These are phyloP conservation scores for Eimeria falciformis DNA, from an alignment of 169 alveolate genomes.

Conservation along the genomic window DNA sequence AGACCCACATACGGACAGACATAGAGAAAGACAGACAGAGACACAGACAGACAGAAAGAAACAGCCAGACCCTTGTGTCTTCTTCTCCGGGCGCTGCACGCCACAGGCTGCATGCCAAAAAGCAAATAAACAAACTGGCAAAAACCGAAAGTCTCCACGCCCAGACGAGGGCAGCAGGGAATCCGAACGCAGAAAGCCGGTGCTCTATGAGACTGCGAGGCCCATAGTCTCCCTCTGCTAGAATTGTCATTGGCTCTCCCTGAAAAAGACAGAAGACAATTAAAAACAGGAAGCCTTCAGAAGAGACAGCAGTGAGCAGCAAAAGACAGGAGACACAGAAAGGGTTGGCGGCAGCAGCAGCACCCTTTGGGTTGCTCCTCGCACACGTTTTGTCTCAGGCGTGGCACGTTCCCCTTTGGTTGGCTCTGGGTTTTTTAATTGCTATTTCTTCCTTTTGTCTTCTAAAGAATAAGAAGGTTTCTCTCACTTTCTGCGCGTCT, in stretches of 20 bases:
- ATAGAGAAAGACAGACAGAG: too few relatives aligned
- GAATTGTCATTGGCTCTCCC: conserved; percentile 1
- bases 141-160: not conserved
- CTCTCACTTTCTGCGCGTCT: not conserved
- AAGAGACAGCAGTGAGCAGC: not conserved
- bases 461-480: not conserved
- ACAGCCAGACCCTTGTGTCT: too few relatives aligned
- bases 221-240: conserved; percentile 34
- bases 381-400: too few relatives aligned
- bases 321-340: not conserved
- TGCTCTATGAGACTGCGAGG: conserved; percentile 19
- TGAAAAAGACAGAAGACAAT: not conserved
- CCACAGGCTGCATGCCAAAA: too few relatives aligned
- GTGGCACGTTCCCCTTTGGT: too few relatives aligned
- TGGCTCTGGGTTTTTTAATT: too few relatives aligned
- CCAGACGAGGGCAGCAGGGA: conserved; percentile 35
- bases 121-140: not conserved
- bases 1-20: too few relatives aligned
- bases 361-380: too few relatives aligned
- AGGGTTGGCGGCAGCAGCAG: not conserved
- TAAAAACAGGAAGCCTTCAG: not conserved
- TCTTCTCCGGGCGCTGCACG: too few relatives aligned
- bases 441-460: too few relatives aligned
- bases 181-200: not conserved
- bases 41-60: too few relatives aligned